A percentile compares a stretch with the other conserved stretches of the same genome.
These are phyloP conservation scores for Fomitopsis pulvina DNA, from an alignment of 768 basidiomycete species.

Conservation along the genomic window DNA sequence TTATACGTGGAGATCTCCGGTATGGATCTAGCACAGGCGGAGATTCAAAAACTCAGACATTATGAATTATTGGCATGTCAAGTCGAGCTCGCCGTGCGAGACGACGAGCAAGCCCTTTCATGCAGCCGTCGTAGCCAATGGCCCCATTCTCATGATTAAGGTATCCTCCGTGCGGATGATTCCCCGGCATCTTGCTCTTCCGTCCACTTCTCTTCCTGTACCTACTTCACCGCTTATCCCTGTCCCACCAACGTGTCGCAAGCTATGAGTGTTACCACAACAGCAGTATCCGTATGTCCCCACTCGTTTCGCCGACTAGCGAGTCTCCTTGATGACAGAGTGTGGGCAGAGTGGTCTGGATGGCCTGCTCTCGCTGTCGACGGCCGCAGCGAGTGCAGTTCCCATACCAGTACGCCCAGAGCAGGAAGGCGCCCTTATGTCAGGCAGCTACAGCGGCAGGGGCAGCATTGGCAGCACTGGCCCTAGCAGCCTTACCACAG, in stretches of 20 bases:
- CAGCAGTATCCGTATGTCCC: neutral
- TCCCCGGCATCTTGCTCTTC: neutral
- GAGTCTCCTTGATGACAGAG: neutral
- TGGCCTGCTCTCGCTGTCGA: conserved; percentile 67
- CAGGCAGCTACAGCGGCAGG: conserved; percentile 16
- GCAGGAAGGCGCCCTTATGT: conserved; percentile 6
- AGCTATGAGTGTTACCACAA: neutral
- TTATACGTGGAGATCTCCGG: too few species aligned
- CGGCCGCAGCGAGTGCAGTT: conserved; percentile 45
- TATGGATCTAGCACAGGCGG: too few species aligned
- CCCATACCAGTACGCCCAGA: conserved; percentile 36
- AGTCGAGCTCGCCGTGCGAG: neutral
- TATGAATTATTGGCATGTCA: too few species aligned
- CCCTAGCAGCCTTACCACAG: conserved; percentile 15
- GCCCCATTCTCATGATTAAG: neutral
- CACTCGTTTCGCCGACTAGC: neutral
- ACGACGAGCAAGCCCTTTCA: neutral
- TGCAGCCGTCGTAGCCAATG: neutral
- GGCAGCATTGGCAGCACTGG: conserved; percentile 21
- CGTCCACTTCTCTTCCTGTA: neutral
- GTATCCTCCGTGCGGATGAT: neutral
- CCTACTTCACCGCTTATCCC: neutral
- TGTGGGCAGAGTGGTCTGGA: conserved; percentile 1
- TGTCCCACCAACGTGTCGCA: neutral
- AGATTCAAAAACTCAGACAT: too few species aligned